Evolutionary conservation across 2,329 filamentous ascomycete species (phyloP), one percentile per base, ranked within the genome.

Genomic region (Colletotrichum filicis): DNA sequence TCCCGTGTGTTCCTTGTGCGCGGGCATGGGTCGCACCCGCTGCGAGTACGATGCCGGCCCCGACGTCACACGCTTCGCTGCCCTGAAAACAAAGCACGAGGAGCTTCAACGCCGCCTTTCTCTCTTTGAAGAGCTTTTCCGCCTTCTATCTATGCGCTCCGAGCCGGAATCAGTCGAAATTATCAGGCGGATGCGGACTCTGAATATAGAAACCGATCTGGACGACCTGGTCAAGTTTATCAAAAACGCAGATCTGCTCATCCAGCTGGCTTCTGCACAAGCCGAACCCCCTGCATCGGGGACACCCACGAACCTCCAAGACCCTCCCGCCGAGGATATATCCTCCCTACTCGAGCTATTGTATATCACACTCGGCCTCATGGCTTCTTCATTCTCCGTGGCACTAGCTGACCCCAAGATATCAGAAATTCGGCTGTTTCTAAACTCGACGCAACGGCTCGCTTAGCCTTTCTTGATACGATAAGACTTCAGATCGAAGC

Each of bases 41-140:
- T 75, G 74, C 66, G 74, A 75, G 53, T 75, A 75, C 24, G 73
- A 75, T 11, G 74, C 64, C n/a, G 74, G 73, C 4, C 74, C 74
- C 12, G 74, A 75, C 63, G 60, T 74, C n/a, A 72, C 74, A 2
- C 73, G 73, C 26, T 67, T 71, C 12, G 73, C 72, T 9, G 74
- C 74, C n/a, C 57, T 75, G 28, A 73, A 72, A 46, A 58, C 70
- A 5, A 74, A 56, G 55, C 61, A 74, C 11, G 73, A 74, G 24
- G 74, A 74, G 6, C 30, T 75, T 30, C 74, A 74, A 28, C 61
- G 59, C 3, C 74, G 73, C 7, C n/a, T 66, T 30, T 46, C 57
- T 11, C 68, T 75, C 6, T 70, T 74, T 49, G 68, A 75, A 12
- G 68, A 75, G 7, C 61, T 75, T 19, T 75, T 75, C 49, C 28